phyloP scores from a whole-genome alignment of 225 moss, liverwort and hornwort species.

The Bryoerythrophyllum caledonicum region DNA sequence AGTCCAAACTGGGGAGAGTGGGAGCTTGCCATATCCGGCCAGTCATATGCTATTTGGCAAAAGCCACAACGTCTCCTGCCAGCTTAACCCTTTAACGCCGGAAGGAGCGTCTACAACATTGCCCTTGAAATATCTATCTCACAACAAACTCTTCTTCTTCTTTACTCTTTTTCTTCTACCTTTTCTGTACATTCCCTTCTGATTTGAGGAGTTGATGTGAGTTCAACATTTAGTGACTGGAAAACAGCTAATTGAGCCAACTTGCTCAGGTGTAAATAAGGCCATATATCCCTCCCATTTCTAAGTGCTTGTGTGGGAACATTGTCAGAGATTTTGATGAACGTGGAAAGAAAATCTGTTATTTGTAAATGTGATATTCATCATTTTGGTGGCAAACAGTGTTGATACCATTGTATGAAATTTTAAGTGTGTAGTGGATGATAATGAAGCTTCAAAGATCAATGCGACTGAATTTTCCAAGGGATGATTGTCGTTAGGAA shows the following conservation, averaged over 20 bases:
- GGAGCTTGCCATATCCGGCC: slow-evolving; percentile 81
- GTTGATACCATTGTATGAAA: neutral
- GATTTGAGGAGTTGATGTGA: slow-evolving; percentile 4
- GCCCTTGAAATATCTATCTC: too few relatives aligned
- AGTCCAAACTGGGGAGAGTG: slow-evolving; percentile 71
- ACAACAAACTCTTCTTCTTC: neutral
- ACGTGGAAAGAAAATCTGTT: slow-evolving; percentile 1
- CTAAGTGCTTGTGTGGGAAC: neutral
- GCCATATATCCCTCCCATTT: neutral
- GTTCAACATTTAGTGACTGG: neutral
- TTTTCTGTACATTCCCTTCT: neutral
- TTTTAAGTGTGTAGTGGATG: too few relatives aligned
- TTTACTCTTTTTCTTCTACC: too few relatives aligned
- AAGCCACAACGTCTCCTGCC: slow-evolving; percentile 52
- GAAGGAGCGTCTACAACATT: too few relatives aligned
- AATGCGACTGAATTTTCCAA: too few relatives aligned
- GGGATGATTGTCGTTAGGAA: too few relatives aligned
- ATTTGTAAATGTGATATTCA: neutral
- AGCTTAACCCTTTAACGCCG: too few relatives aligned
- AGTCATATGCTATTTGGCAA: slow-evolving; percentile 92
- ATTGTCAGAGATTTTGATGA: slow-evolving; percentile 18
- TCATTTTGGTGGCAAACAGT: neutral
- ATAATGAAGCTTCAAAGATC: too few relatives aligned
- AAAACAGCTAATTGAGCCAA: neutral
- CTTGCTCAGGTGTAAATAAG: slow-evolving; percentile 15